These are phyloP conservation scores for Grammothele lineata DNA, from an alignment of 768 basidiomycete genomes.

Conservation along the genomic window DNA sequence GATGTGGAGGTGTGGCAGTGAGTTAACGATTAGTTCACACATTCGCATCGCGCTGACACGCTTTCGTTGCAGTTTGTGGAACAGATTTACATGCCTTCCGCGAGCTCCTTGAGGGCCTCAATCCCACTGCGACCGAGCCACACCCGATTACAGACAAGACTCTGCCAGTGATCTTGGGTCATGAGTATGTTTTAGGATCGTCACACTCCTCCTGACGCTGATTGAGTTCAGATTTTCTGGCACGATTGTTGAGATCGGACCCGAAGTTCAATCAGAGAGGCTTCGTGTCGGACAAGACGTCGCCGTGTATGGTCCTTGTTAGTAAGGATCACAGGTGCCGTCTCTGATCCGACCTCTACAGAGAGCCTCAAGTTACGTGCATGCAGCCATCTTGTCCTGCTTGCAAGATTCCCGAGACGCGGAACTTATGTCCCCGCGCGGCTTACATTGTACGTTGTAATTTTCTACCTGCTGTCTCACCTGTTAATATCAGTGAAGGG, in stretches of 20 bases:
- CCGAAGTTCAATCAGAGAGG: background rate
- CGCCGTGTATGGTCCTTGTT: conserved; percentile 2
- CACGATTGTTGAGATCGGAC: conserved; percentile 2
- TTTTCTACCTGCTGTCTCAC: no score
- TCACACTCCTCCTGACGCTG: background rate
- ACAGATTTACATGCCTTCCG: conserved; percentile 45
- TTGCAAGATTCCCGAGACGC: background rate
- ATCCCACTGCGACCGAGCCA: no score
- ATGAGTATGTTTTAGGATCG: no score
- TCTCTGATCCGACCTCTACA: background rate
- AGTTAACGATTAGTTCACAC: background rate
- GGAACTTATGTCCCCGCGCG: conserved; percentile 2
- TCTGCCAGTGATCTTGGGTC: conserved; percentile 31
- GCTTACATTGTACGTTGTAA: conserved; percentile 31
- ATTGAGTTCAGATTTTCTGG: conserved; percentile 2
- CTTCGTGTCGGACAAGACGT: conserved; percentile 12
- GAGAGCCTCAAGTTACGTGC: background rate
- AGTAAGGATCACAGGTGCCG: background rate
- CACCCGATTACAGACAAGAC: no score
- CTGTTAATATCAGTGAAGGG: no score
- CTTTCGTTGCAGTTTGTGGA: conserved; percentile 40
- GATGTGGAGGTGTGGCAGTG: conserved; percentile 10
- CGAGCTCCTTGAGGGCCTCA: no score
- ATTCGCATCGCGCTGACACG: no score
- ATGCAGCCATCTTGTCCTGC: background rate